A percentile compares a stretch with the other conserved stretches of the same genome.
Evolutionary conservation across 441 rosid genomes (phyloP).

Genomic region (Adansonia madagascariensis): DNA sequence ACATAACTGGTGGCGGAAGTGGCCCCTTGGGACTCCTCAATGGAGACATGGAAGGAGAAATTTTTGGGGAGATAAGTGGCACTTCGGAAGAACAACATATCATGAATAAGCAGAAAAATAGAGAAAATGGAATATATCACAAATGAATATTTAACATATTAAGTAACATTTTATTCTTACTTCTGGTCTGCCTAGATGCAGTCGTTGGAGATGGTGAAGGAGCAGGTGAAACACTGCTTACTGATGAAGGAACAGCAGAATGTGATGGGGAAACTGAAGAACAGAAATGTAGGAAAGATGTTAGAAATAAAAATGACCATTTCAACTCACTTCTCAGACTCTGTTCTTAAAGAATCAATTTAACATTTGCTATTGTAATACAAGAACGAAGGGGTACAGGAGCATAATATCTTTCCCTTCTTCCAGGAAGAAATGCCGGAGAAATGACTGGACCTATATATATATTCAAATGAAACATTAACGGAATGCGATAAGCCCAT

Average conservation of each 20-base stretch:
- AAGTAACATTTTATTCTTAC: slow-evolving; percentile 36
- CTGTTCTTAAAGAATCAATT: slow-evolving; percentile 18
- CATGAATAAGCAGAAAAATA: slow-evolving; percentile 29
- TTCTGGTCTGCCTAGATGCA: slow-evolving; percentile 43
- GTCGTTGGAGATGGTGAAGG: slow-evolving; percentile 60
- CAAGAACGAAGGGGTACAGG: slow-evolving; percentile 57
- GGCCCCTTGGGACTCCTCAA: slow-evolving; percentile 62
- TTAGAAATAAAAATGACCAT: slow-evolving; percentile 25
- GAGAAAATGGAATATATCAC: slow-evolving; percentile 12
- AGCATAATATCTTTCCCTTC: slow-evolving; percentile 43
- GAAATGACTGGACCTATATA: slow-evolving; percentile 49
- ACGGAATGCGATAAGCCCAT: not conserved
- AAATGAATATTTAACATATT: slow-evolving; percentile 1
- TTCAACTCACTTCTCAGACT: not conserved
- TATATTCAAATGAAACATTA: slow-evolving; percentile 33
- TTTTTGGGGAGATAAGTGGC: slow-evolving; percentile 44
- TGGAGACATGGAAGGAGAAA: slow-evolving; percentile 49
- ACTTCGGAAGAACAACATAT: slow-evolving; percentile 45
- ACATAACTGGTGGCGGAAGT: slow-evolving; percentile 55
- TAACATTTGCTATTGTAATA: slow-evolving; percentile 29
- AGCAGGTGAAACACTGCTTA: slow-evolving; percentile 41
- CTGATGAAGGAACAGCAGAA: slow-evolving; percentile 44
- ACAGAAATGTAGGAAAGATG: slow-evolving; percentile 28
- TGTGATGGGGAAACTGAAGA: slow-evolving; percentile 47
- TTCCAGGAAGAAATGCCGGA: slow-evolving; percentile 45